Base-by-base conservation (phyloP, 129 eudicot species). In the Centaurea solstitialis region DNA sequence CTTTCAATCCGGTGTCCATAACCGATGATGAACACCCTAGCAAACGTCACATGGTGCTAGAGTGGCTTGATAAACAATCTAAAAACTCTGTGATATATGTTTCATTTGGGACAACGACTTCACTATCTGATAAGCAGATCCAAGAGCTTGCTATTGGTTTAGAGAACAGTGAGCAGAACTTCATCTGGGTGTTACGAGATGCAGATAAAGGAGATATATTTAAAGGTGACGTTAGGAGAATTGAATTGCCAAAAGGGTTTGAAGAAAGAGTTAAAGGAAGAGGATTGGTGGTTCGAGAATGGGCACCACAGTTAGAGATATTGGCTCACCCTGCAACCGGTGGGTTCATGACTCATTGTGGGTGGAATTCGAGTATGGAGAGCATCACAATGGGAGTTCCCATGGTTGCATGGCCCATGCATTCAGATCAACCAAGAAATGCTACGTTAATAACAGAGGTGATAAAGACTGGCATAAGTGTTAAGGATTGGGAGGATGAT, bases 331-430 rank as follows among this genome's bases (percentile, higher is more conserved):
- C 72, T 4, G 86, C 94, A 0, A 88, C 84, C 0, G 94, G 92
- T 5, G 94, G 92, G 11, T 90, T 90, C 40, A 79, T 90, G 89
- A 90, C 90, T 67, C 94, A 90, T 22, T 90, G 92, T 30, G 94
- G 94, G 1, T 90, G 94, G 94, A 90, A 90, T 73, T 90, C 92
- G 33, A 81, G 92, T 72, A 77, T 86, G 79, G 90, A 89, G 81
- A 89, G 93, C 62, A 75, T 89, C 39, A 71, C 85, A 1, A 86
- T 79, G 90, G 93, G 93, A 57, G 93, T 89, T 40, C 93, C 93
- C 3, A 81, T 89, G 7, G 88, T 80, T 0, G 78, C 93, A 0
- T 89, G 93, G 93, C 93, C 93, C 0, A 84, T 89, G 88, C 93
- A 89, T 70, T 86, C 93, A 1, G 93, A 89, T 35, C 93, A 89